Percentiles rank a stretch among this genome's conserved stretches.
These are phyloP conservation scores for Colletotrichum noveboracense DNA, from an alignment of 2,329 filamentous ascomycete species.

Conservation along the genomic window DNA sequence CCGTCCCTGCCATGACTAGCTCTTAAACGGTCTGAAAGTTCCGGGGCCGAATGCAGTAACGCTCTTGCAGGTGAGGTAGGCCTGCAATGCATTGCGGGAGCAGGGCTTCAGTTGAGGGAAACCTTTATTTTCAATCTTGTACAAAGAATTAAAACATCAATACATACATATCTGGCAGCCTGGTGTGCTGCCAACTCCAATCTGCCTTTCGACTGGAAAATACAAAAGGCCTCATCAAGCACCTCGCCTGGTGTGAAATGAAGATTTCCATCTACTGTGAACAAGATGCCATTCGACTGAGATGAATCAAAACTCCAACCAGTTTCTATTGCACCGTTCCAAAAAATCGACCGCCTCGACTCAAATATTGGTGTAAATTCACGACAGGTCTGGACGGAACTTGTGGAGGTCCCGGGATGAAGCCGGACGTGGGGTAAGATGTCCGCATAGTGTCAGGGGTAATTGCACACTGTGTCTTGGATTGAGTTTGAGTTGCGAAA, in stretches of 20 bases:
- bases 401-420: not conserved
- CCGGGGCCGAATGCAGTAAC: not conserved
- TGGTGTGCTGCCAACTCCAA: not conserved
- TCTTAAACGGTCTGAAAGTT: not conserved
- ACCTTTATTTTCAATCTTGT: not conserved
- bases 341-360: not conserved
- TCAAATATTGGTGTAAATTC: not conserved
- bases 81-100: not conserved
- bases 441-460: not conserved
- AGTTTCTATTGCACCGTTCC: rapidly evolving
- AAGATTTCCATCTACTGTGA: not conserved
- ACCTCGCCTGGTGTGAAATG: not conserved
- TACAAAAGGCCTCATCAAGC: not conserved
- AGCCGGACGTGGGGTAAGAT: not conserved
- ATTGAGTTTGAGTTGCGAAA: not conserved
- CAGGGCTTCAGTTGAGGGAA: not conserved
- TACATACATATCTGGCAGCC: not conserved
- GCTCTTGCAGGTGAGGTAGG: not conserved
- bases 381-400: not conserved
- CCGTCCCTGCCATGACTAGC: not conserved
- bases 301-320: rapidly evolving
- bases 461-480: not conserved
- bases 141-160: not conserved
- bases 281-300: not conserved
- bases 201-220: rapidly evolving